Conservation (phyloP, 495 filamentous ascomycete species). For the Penicillium riverlandense region DNA sequence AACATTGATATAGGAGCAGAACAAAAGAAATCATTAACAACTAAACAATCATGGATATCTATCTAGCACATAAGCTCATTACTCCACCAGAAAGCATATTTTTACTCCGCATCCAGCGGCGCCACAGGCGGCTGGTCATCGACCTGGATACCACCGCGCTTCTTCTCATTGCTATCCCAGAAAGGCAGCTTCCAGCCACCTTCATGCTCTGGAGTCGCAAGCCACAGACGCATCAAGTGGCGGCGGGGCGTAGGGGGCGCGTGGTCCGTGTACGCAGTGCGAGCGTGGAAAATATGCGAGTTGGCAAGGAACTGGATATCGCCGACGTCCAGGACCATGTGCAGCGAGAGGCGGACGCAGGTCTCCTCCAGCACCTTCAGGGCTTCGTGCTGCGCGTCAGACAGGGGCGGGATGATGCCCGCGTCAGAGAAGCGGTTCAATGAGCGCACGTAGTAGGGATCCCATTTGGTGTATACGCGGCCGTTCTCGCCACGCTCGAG, state of each 20-base stretch:
- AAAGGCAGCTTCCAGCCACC: slow-evolving; percentile 84
- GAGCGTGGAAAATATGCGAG: slow-evolving; percentile 60
- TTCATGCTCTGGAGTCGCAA: slow-evolving; percentile 71
- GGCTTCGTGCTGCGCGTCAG: slow-evolving; percentile 55
- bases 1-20: too few species aligned
- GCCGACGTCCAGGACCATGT: slow-evolving; percentile 73
- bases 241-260: slow-evolving; percentile 55
- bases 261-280: slow-evolving; percentile 62
- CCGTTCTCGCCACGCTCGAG: slow-evolving; percentile 49
- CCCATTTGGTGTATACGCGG: slow-evolving; percentile 59
- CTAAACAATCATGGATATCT: background rate
- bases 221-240: slow-evolving; percentile 81
- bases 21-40: too few species aligned
- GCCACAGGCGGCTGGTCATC: slow-evolving; percentile 63
- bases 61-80: slow-evolving; percentile 4
- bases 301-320: slow-evolving; percentile 75
- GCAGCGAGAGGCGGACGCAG: slow-evolving; percentile 56
- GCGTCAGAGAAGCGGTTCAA: slow-evolving; percentile 57
- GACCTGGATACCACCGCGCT: slow-evolving; percentile 76
- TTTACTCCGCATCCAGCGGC: slow-evolving; percentile 66
- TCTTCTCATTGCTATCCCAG: slow-evolving; percentile 72
- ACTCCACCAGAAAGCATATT: background rate
- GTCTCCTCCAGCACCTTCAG: slow-evolving; percentile 59
- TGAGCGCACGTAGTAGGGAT: slow-evolving; percentile 71
- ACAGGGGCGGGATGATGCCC: slow-evolving; percentile 62